Evolutionary conservation across 306 rosid genomes (phyloP).

Genomic region (Quercus rubra): DNA sequence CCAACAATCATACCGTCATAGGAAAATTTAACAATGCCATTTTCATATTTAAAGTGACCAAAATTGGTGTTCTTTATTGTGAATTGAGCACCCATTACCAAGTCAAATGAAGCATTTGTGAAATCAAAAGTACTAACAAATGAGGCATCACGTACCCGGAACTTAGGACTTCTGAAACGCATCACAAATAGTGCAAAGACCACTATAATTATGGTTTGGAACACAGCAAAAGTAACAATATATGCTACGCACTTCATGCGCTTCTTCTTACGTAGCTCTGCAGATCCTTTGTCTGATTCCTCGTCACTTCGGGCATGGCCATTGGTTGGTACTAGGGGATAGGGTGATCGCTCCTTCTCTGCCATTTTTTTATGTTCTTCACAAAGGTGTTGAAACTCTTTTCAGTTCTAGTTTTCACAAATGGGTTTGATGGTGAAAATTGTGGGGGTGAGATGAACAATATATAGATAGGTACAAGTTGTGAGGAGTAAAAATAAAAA

Average conservation of each 20-base stretch:
- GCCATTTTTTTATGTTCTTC: conserved; percentile 5
- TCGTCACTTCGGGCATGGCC: conserved; percentile 6
- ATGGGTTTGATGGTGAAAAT: not conserved
- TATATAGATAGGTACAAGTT: not conserved
- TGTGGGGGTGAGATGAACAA: not conserved
- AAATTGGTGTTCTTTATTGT: conserved; percentile 27
- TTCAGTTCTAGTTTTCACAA: not conserved
- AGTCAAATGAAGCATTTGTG: not conserved
- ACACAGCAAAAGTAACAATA: not conserved
- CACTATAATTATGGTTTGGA: conserved; percentile 11
- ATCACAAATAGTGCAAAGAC: conserved; percentile 11
- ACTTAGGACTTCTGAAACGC: conserved; percentile 29
- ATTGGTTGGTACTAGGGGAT: conserved; percentile 7
- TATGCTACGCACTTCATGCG: conserved; percentile 18
- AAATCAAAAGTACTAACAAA: not conserved
- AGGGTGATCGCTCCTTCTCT: not conserved
- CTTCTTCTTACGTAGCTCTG: conserved; percentile 14
- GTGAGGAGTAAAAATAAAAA: not conserved
- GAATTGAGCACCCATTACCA: conserved; percentile 10
- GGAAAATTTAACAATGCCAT: conserved; percentile 11
- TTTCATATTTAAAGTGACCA: conserved; percentile 14
- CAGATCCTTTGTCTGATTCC: not conserved
- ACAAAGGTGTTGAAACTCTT: not conserved
- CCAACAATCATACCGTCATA: conserved; percentile 15
- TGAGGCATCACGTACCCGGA: conserved; percentile 18